A percentile compares a stretch with the other conserved stretches of the same genome.
Conservation (phyloP, 805 yeast genomes). For the Yarrowia keelungensis region DNA sequence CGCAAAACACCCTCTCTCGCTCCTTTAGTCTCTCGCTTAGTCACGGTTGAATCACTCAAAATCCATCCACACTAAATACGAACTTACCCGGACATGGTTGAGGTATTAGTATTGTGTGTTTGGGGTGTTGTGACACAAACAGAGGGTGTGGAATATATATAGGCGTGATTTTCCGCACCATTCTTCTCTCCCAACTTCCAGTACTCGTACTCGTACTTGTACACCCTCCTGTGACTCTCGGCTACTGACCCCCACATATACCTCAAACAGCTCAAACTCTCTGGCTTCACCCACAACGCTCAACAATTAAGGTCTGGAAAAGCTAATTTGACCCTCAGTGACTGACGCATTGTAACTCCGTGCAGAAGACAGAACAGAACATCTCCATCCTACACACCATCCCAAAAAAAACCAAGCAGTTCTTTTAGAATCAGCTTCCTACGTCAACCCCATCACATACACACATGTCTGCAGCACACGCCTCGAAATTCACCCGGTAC, state of each 20-base stretch:
- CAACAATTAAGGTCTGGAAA: slow-evolving; percentile 23
- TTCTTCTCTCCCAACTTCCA: neutral
- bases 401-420: neutral
- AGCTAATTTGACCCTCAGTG: slow-evolving; percentile 25
- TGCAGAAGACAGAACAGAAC: neutral
- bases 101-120: neutral
- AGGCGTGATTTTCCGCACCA: too few species aligned
- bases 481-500: slow-evolving; percentile 63
- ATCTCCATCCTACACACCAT: slow-evolving; percentile 1
- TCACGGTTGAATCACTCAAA: neutral
- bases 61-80: neutral
- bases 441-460: neutral
- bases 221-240: neutral
- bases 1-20: too few species aligned
- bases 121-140: neutral
- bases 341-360: too few species aligned
- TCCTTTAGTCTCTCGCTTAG: neutral
- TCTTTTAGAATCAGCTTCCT: neutral
- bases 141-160: too few species aligned
- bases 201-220: too few species aligned
- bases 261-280: slow-evolving; percentile 16
- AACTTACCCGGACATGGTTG: slow-evolving; percentile 29
- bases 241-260: slow-evolving; percentile 8
- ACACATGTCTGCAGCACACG: slow-evolving; percentile 41
- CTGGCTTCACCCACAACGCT: slow-evolving; percentile 21